Base-by-base conservation (phyloP, 2,329 filamentous ascomycete species). In the Cytospora piceicola region DNA sequence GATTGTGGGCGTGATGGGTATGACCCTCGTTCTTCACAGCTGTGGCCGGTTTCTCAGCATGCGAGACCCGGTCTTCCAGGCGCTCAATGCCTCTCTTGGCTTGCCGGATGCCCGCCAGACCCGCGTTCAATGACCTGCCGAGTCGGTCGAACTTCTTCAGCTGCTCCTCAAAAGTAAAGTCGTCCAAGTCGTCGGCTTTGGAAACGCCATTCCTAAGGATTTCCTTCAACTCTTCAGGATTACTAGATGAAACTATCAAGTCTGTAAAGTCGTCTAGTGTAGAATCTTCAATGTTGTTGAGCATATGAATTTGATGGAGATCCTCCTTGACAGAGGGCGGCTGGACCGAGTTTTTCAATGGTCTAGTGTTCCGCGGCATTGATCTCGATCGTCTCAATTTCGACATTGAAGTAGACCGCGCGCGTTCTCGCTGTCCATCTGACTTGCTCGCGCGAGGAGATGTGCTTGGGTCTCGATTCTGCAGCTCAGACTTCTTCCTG, bases 1-100 rank as follows among this genome's bases (percentile, higher is more conserved):
- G 51, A 51, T n/a, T 64, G 46, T 65, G 53, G 36, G 29, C 17
- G 12, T 51, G 29, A n/a, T 63, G 58, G 51, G 27, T 20, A n/a
- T 60, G 58, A 12, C 14, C 30, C 36, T 42, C 32, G 27, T 36
- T 57, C 34, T 46, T 54, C 29, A 30, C 53, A 22, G 42, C 12
- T 12, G 27, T 22, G 4, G 53, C 7, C 15, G 52, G 15, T 17
- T 54, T 66, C 29, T 81, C 77, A 3, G 72, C 72, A 52, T 80
- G 78, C 12, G 79, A 77, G 22, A 88, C 79, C 64, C 81, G 79
- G 67, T 81, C 79, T 71, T 87, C 83, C 8, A 88, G 77, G 12
- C 84, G 79, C 71, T 86, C 84, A 59, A 89, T 88, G 14, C 86
- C 85, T 61, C 82, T 79, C 69, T 84, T 85, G 24, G 84, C 83